Conservation (phyloP, 345 rosid genomes). For the Fremontodendron californicum region DNA sequence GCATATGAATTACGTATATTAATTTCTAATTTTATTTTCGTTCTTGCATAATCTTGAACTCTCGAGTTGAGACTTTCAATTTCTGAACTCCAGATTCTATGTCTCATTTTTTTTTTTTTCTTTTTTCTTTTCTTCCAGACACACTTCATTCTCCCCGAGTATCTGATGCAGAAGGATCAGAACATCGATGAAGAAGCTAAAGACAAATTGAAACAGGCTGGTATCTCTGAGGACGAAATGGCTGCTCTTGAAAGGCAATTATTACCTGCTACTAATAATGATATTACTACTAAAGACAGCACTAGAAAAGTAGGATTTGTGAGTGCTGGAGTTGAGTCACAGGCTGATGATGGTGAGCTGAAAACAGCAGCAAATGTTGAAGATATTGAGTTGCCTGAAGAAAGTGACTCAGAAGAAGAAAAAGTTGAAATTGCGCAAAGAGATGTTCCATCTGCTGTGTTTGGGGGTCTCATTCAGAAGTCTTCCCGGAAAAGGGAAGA, state of each 20-base stretch:
- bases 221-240: constrained; percentile 87
- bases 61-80: too few relatives aligned
- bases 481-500: constrained; percentile 70
- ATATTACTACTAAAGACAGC: constrained; percentile 38
- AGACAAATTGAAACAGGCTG: constrained; percentile 82
- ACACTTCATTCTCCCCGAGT: constrained; percentile 83
- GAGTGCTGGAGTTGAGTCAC: constrained; percentile 80
- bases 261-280: constrained; percentile 43
- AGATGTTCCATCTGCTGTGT: constrained; percentile 80
- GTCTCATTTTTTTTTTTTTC: background rate
- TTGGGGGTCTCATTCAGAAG: constrained; percentile 83
- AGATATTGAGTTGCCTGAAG: constrained; percentile 84
- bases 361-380: constrained; percentile 50
- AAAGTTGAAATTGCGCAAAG: constrained; percentile 67
- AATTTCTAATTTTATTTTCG: background rate
- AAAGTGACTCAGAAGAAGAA: constrained; percentile 67
- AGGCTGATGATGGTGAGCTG: constrained; percentile 43
- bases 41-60: constrained; percentile 7
- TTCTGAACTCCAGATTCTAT: background rate
- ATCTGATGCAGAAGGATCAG: constrained; percentile 90
- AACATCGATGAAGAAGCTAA: constrained; percentile 83
- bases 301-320: constrained; percentile 73
- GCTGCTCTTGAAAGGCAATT: constrained; percentile 83
- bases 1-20: background rate
- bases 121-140: constrained; percentile 65